These are phyloP conservation scores for Tarenaya hassleriana DNA, from an alignment of 345 rosid species.

Conservation along the genomic window DNA sequence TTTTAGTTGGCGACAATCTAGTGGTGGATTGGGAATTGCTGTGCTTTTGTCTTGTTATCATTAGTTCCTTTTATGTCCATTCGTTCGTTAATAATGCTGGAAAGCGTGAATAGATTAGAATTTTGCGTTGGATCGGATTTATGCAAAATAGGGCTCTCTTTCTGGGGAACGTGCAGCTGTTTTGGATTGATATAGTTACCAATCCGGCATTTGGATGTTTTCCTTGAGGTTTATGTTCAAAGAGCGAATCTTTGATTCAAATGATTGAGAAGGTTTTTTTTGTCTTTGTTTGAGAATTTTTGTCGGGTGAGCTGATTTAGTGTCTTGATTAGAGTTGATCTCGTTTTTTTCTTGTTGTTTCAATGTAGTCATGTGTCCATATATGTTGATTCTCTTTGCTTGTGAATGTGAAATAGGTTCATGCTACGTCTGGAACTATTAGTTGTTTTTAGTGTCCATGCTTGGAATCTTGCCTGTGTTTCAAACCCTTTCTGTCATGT, in stretches of 20 bases:
- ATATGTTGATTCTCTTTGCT: slow-evolving; percentile 1
- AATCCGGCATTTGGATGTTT: slow-evolving; percentile 2
- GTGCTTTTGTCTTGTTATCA: not conserved
- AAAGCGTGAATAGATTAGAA: not conserved
- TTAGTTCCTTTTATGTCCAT: slow-evolving; percentile 1
- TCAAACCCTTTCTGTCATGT: too few relatives aligned
- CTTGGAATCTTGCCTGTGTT: too few relatives aligned
- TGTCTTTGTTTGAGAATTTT: too few relatives aligned
- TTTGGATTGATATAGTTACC: not conserved
- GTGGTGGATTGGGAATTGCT: slow-evolving; percentile 3
- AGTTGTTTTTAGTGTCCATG: too few relatives aligned
- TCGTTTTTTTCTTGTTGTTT: not conserved
- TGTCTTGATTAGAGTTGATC: slow-evolving; percentile 1
- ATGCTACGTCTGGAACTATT: too few relatives aligned
- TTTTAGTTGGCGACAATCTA: not conserved
- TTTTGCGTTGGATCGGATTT: slow-evolving; percentile 16
- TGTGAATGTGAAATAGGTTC: too few relatives aligned
- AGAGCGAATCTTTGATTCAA: not conserved
- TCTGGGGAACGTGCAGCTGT: not conserved
- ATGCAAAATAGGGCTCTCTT: slow-evolving; percentile 2
- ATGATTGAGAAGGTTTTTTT: slow-evolving; percentile 5
- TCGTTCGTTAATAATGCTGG: too few relatives aligned
- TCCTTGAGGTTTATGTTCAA: not conserved
- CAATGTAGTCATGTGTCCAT: too few relatives aligned
- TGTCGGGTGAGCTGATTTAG: too few relatives aligned